Conservation (phyloP, 1,284 basidiomycete genomes). For the Sanghuangporus weigelae region DNA sequence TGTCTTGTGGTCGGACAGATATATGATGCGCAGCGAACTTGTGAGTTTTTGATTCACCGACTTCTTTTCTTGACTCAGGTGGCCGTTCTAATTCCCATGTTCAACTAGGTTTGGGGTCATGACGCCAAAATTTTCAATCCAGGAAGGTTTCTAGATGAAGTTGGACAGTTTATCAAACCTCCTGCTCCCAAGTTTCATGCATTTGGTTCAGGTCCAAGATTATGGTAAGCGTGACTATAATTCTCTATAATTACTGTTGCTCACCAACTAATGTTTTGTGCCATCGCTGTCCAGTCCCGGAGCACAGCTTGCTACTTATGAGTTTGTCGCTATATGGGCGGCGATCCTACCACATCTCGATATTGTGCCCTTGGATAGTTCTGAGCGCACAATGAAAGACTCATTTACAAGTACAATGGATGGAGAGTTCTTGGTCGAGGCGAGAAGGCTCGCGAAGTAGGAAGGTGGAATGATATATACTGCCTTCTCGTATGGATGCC, state of each 20-base stretch:
- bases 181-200: slow-evolving; percentile 21
- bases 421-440: background rate
- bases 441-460: background rate
- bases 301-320: slow-evolving; percentile 21
- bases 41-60: slow-evolving; percentile 21
- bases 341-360: slow-evolving; percentile 21
- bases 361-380: slow-evolving; percentile 13
- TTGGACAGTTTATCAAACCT: slow-evolving; percentile 23
- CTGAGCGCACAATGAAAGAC: slow-evolving; percentile 1
- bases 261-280: background rate
- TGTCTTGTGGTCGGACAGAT: slow-evolving; percentile 25
- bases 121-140: slow-evolving; percentile 21
- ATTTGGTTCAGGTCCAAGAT: slow-evolving; percentile 23
- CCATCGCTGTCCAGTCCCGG: slow-evolving; percentile 19
- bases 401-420: background rate
- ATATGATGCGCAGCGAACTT: slow-evolving; percentile 22
- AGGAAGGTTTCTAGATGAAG: slow-evolving; percentile 18
- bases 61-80: background rate
- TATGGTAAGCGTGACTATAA: slow-evolving; percentile 19
- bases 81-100: background rate
- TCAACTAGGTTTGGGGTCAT: background rate
- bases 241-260: too few species aligned
- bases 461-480: background rate
- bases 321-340: slow-evolving; percentile 22
- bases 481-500: too few species aligned